Base-by-base conservation (phyloP, 805 yeast species). In the Metschnikowia dekortorum region DNA sequence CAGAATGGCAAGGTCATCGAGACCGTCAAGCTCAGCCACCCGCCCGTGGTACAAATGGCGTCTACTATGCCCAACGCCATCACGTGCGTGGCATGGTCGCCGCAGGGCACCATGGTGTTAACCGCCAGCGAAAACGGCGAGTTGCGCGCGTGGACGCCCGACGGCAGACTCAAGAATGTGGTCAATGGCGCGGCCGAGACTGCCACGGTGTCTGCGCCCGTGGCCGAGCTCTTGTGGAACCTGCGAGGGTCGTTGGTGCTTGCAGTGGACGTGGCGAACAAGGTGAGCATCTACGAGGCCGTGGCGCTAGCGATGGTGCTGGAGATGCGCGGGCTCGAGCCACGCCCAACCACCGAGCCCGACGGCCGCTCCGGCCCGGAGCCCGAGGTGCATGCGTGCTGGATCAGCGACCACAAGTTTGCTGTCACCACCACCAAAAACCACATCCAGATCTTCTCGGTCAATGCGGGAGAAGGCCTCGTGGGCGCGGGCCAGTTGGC, bases 51-150 rank as follows among this genome's bases (percentile, higher is more conserved):
- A 14, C 33, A 52, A 54, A 13, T 57, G 50, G n/a, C 30, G 47
- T 11, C 55, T 54, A 33, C 38, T 16, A 44, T 38, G 3, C 52
- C 55, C 5, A 65, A 64, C 54, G 65, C 65, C 13, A 61, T 74
- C 14, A 64, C 68, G 38, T 56, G 67, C 2, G 68, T 72, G 13
- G 58, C 80, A 8, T 89, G 95, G 95, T 78, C 88, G 10, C 84
- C 85, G 1, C 68, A 70, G 48, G 96, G 96, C 0, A 70, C 78
- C 38, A 57, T 74, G 11, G 64, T 89, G 2, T 73, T 85, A 11
- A 85, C 91, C 0, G 86, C 84, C 2, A 75, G 83, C 2, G 80
- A 76, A 48, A 76, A 76, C 59, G 96, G 96, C 11, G 92, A 86
- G 58, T 59, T 90, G 8, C 69, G 92, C 49, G 71, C 87, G n/a